Evolutionary conservation across 768 basidiomycete genomes (phyloP).

Genomic region (Tricholomella constricta): DNA sequence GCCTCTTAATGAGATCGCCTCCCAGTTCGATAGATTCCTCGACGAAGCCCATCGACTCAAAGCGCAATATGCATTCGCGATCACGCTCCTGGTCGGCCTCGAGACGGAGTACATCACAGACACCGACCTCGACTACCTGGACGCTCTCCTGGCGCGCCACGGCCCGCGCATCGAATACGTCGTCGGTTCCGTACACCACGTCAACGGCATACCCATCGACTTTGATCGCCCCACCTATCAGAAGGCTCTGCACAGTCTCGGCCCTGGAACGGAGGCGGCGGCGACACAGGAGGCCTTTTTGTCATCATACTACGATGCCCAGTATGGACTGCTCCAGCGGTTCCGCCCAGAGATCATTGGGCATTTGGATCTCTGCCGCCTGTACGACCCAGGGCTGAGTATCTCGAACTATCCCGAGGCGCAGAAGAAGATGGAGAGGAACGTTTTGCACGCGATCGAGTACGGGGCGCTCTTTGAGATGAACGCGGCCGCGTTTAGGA

Average conservation of each 20-base stretch:
- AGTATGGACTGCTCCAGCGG: constrained; percentile 66
- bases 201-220: constrained; percentile 86
- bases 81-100: constrained; percentile 82
- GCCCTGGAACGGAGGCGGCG: background rate
- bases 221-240: constrained; percentile 78
- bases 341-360: constrained; percentile 89
- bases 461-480: constrained; percentile 95
- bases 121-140: constrained; percentile 61
- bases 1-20: constrained; percentile 48
- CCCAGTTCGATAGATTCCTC: constrained; percentile 76
- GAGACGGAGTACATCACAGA: constrained; percentile 90
- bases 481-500: constrained; percentile 91
- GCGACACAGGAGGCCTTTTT: constrained; percentile 51
- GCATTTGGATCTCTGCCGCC: constrained; percentile 89
- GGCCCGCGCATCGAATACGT: constrained; percentile 73
- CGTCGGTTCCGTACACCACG: constrained; percentile 94
- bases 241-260: constrained; percentile 52
- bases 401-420: constrained; percentile 61
- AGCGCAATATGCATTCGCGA: constrained; percentile 55
- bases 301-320: constrained; percentile 81
- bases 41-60: constrained; percentile 80
- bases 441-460: constrained; percentile 65
- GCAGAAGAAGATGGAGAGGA: constrained; percentile 69
- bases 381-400: constrained; percentile 69
- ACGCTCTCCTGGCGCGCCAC: constrained; percentile 49